Percentiles rank a stretch among this genome's conserved stretches.
phyloP scores from a whole-genome alignment of 495 filamentous ascomycete species.

The Neohortaea acidophila region DNA sequence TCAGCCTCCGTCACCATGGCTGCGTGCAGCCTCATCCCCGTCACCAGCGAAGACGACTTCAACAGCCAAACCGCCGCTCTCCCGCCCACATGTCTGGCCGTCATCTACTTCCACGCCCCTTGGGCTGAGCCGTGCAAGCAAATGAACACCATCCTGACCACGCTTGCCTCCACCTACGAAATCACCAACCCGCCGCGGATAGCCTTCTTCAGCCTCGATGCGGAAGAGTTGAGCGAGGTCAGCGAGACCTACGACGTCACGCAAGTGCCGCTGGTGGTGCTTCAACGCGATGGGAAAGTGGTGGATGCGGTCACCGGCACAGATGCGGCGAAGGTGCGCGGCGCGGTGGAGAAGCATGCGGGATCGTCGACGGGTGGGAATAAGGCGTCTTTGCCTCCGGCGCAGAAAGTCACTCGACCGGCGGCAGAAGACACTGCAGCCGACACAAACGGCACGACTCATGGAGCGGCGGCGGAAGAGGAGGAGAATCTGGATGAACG shows the following conservation, averaged over 20 bases:
- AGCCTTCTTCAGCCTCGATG: conserved; percentile 75
- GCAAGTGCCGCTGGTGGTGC: conserved; percentile 80
- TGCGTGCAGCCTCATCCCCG: conserved; percentile 50
- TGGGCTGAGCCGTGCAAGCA: conserved; percentile 96
- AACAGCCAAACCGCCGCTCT: conserved; percentile 44
- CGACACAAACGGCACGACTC: conserved; percentile 13
- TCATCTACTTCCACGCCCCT: conserved; percentile 86
- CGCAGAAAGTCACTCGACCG: conserved; percentile 30
- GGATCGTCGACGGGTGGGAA: background rate
- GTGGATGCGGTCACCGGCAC: conserved; percentile 75
- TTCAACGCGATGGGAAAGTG: conserved; percentile 52
- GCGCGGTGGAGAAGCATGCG: conserved; percentile 61
- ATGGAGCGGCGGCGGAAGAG: conserved; percentile 33
- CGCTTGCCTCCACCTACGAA: conserved; percentile 71
- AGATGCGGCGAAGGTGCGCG: conserved; percentile 66
- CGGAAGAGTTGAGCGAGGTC: conserved; percentile 75
- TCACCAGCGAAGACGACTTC: conserved; percentile 56
- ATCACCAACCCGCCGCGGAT: conserved; percentile 46
- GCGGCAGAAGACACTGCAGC: conserved; percentile 17
- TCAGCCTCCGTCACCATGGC: too few relatives aligned
- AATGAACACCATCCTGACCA: conserved; percentile 73
- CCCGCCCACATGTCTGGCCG: conserved; percentile 49
- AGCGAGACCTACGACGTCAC: conserved; percentile 83
- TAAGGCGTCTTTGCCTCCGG: conserved; percentile 37
- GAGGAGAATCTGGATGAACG: conserved; percentile 69